Percentiles rank a stretch among this genome's conserved stretches.
Evolutionary conservation across 2,329 filamentous ascomycete genomes (phyloP).

Genomic region (Drechmeria coniospora): DNA sequence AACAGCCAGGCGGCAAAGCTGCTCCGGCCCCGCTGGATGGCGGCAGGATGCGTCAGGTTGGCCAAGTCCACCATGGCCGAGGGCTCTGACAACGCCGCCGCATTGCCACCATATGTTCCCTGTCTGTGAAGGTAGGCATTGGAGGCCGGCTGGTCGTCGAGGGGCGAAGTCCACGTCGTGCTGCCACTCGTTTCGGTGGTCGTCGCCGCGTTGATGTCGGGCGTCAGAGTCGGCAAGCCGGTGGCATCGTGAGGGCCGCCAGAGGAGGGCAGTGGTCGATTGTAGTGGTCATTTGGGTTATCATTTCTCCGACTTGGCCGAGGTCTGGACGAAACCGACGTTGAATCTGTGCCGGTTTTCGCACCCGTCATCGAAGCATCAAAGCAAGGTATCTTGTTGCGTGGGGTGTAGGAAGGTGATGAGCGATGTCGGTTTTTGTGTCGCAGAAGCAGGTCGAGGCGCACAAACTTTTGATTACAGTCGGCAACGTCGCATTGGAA

Average conservation of each 20-base stretch:
- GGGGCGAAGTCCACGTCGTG: slow-evolving; percentile 13
- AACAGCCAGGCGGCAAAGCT: slow-evolving; percentile 39
- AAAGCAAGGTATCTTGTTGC: slow-evolving; percentile 35
- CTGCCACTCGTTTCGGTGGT: slow-evolving; percentile 6
- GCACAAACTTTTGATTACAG: slow-evolving; percentile 63
- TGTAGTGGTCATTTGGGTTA: background rate
- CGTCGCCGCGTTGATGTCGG: slow-evolving; percentile 20
- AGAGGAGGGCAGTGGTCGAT: slow-evolving; percentile 6
- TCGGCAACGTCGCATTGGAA: slow-evolving; percentile 61
- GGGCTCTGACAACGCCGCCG: slow-evolving; percentile 15
- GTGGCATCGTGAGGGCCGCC: slow-evolving; percentile 29
- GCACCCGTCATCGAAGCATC: slow-evolving; percentile 15
- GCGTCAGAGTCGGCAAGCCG: slow-evolving; percentile 27
- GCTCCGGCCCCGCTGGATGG: slow-evolving; percentile 21
- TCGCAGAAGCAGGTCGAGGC: slow-evolving; percentile 58
- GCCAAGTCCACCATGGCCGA: slow-evolving; percentile 16
- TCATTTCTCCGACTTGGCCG: too few species aligned
- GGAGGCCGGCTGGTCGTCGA: slow-evolving; percentile 17
- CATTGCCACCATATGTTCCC: slow-evolving; percentile 19
- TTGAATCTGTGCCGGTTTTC: background rate
- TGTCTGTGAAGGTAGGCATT: slow-evolving; percentile 22
- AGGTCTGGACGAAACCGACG: too few species aligned
- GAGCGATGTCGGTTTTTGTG: slow-evolving; percentile 51
- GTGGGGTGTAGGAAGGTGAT: slow-evolving; percentile 31
- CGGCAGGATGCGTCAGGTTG: slow-evolving; percentile 9